These are phyloP conservation scores for Papilionanthe hybrid DNA, from an alignment of 116 monocot species.

Conservation along the genomic window DNA sequence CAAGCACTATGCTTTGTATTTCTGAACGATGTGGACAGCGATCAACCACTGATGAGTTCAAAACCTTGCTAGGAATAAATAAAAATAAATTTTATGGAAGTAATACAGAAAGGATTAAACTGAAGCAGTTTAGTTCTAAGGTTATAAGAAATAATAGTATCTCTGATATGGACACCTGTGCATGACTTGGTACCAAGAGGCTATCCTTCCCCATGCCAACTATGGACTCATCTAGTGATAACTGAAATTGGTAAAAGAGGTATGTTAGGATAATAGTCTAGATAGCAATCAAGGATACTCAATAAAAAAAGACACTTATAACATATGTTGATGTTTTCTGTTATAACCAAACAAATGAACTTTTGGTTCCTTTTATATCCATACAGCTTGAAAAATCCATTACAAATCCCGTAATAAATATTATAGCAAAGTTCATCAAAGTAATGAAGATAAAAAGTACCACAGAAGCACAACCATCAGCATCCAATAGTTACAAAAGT, in stretches of 20 bases:
- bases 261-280: background rate
- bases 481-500: too few species aligned
- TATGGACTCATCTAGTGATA: slow-evolving; percentile 47
- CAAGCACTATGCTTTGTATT: slow-evolving; percentile 69
- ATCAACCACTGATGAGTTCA: slow-evolving; percentile 51
- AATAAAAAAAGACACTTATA: too few species aligned
- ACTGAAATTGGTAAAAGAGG: slow-evolving; percentile 22
- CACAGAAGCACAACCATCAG: too few species aligned
- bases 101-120: background rate
- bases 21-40: slow-evolving; percentile 92
- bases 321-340: too few species aligned
- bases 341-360: too few species aligned
- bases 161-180: slow-evolving; percentile 30
- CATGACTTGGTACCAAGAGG: slow-evolving; percentile 66
- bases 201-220: slow-evolving; percentile 74
- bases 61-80: slow-evolving; percentile 34
- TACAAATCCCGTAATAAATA: too few species aligned
- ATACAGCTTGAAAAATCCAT: too few species aligned
- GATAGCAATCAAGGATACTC: too few species aligned
- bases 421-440: too few species aligned
- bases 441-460: too few species aligned
- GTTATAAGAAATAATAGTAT: background rate
- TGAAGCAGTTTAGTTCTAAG: slow-evolving; percentile 5
- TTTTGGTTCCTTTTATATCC: too few species aligned
- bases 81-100: background rate